Base-by-base conservation (phyloP, 371 early-diverging fungal species). In the Dinochytrium kinnereticum region DNA sequence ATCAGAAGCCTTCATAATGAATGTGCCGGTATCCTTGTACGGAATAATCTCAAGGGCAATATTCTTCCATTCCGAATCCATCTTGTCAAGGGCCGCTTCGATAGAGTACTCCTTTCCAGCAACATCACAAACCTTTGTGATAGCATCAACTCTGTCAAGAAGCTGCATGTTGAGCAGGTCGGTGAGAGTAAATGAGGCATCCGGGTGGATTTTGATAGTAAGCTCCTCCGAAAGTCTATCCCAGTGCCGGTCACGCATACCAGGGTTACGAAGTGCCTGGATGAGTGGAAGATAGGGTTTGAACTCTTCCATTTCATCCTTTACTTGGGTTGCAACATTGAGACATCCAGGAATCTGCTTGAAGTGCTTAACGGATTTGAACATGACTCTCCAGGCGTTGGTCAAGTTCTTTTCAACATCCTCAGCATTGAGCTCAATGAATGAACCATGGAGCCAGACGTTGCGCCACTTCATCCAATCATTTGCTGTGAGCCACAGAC, bases 61-160 rank as follows among this genome's bases (percentile, higher is more conserved):
- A 21, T 64, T 66, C 66, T 82, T 79, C 89, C 89, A 88, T 71
- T 88, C 89, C 40, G 40, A 49, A 38, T 87, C 86, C 87, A 88
- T 86, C 70, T 87, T 87, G 72, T 88, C 87, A 0, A 88, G 74
- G 0, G 89, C 85, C 1, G 81, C 80, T 73, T 88, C 87, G 53
- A 88, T 88, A 1, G 87, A 80, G 78, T 87, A 88, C 72, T 88
- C 89, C 61, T 88, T 88, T 5, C 84, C 87, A 44, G 89, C 89
- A 26, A 81, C 81, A 51, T 87, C 87, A 71, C 85, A 84, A 0
- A 87, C 83, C 69, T 88, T 87, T 31, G 86, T 76, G 28, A 88
- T 86, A 59, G 51, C 64, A 1, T 84, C 86, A 26, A 88, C 78
- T 13, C 74, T 69, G 30, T 87, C 85, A 30, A 87, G 51, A 10